phyloP scores from a whole-genome alignment of 1,284 basidiomycete genomes.

The Malassezia japonica region DNA sequence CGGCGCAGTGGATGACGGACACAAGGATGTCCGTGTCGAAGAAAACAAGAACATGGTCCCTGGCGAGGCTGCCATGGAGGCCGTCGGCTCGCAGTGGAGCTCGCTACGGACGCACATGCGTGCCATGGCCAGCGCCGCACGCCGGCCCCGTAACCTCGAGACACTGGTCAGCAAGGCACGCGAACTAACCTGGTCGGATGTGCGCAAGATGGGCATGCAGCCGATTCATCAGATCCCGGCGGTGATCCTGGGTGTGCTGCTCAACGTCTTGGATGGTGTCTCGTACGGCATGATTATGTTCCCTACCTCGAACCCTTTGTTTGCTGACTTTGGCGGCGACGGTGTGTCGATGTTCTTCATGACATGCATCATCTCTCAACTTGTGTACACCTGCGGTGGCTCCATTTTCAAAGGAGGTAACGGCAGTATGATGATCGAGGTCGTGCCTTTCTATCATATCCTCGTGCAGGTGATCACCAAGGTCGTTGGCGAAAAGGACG shows the following conservation, averaged over 20 bases:
- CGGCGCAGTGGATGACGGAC: neutral
- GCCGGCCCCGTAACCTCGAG: slow-evolving; percentile 6
- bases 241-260: slow-evolving; percentile 70
- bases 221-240: slow-evolving; percentile 56
- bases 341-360: slow-evolving; percentile 68
- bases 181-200: slow-evolving; percentile 26
- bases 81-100: slow-evolving; percentile 6
- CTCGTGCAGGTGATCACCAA: slow-evolving; percentile 67
- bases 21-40: neutral
- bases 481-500: slow-evolving; percentile 63
- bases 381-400: slow-evolving; percentile 72
- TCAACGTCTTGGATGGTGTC: slow-evolving; percentile 89
- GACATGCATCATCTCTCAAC: slow-evolving; percentile 64
- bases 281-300: slow-evolving; percentile 73
- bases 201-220: slow-evolving; percentile 24
- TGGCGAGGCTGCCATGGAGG: slow-evolving; percentile 3
- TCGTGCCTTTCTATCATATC: slow-evolving; percentile 84
- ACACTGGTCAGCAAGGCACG: neutral
- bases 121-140: slow-evolving; percentile 1
- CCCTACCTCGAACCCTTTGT: slow-evolving; percentile 63
- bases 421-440: slow-evolving; percentile 98
- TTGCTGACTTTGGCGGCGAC: slow-evolving; percentile 70
- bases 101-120: neutral
- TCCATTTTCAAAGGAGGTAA: slow-evolving; percentile 69
- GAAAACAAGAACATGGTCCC: slow-evolving; percentile 2